Evolutionary conservation across 2,329 filamentous ascomycete genomes (phyloP).

Genomic region (Epichloe sylvatica): DNA sequence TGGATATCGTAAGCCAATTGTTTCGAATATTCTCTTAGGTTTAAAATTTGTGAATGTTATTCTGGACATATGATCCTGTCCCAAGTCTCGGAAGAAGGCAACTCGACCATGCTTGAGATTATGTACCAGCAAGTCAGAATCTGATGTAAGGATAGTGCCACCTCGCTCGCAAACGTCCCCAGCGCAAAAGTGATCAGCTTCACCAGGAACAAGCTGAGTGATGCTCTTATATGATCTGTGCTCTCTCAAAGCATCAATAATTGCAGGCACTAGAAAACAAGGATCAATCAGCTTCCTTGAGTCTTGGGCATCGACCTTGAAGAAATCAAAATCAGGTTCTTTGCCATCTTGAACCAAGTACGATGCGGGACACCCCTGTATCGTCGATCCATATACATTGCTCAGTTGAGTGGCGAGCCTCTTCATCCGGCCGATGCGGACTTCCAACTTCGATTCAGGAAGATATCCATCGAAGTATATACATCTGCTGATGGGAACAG

Average conservation of each 20-base stretch:
- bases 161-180: slow-evolving; percentile 39
- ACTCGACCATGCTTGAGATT: slow-evolving; percentile 54
- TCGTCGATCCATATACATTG: slow-evolving; percentile 26
- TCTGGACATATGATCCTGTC: slow-evolving; percentile 11
- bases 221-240: slow-evolving; percentile 28
- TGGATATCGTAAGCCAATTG: slow-evolving; percentile 25
- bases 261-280: slow-evolving; percentile 64
- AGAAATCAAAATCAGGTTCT: slow-evolving; percentile 11
- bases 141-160: slow-evolving; percentile 58
- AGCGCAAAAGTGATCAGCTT: slow-evolving; percentile 76
- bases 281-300: slow-evolving; percentile 30
- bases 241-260: slow-evolving; percentile 54
- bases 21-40: slow-evolving; percentile 25
- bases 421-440: slow-evolving; percentile 47
- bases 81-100: slow-evolving; percentile 55
- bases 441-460: slow-evolving; percentile 49
- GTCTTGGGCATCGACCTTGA: slow-evolving; percentile 11
- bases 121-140: slow-evolving; percentile 73
- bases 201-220: slow-evolving; percentile 56
- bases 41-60: slow-evolving; percentile 16
- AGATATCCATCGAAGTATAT: slow-evolving; percentile 83
- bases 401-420: slow-evolving; percentile 41
- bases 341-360: slow-evolving; percentile 8
- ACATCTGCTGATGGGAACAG: slow-evolving; percentile 24
- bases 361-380: slow-evolving; percentile 13